These are phyloP conservation scores for Fusarium redolens DNA, from an alignment of 2,329 filamentous ascomycete genomes.

Conservation along the genomic window DNA sequence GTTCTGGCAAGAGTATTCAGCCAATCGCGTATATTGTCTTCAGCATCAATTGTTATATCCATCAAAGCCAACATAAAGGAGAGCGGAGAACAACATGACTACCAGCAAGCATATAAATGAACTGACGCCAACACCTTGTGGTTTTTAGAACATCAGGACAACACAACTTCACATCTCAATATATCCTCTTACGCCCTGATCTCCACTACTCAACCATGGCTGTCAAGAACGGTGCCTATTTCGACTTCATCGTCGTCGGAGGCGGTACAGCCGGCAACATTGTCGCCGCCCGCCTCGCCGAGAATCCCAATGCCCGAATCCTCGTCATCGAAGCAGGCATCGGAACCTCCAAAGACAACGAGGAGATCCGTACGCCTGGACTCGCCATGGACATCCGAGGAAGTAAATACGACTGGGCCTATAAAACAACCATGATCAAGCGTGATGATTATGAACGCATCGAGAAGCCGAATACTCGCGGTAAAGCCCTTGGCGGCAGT, in stretches of 20 bases:
- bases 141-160: background rate
- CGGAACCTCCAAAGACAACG: background rate
- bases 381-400: constrained; percentile 63
- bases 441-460: constrained; percentile 68
- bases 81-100: background rate
- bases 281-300: constrained; percentile 51
- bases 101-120: background rate
- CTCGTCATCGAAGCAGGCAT: constrained; percentile 62
- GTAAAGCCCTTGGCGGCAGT: constrained; percentile 69
- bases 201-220: background rate
- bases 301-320: constrained; percentile 53
- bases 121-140: background rate
- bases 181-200: background rate
- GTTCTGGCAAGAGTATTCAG: background rate
- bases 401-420: constrained; percentile 68
- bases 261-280: constrained; percentile 51
- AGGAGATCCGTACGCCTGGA: background rate
- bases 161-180: background rate
- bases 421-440: constrained; percentile 71
- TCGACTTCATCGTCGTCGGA: background rate
- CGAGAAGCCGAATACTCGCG: constrained; percentile 73
- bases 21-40: background rate
- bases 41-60: too few species aligned
- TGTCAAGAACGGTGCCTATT: background rate
- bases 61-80: background rate